phyloP scores from a whole-genome alignment of 169 alveolate genomes.

The Plasmodium berghei region DNA sequence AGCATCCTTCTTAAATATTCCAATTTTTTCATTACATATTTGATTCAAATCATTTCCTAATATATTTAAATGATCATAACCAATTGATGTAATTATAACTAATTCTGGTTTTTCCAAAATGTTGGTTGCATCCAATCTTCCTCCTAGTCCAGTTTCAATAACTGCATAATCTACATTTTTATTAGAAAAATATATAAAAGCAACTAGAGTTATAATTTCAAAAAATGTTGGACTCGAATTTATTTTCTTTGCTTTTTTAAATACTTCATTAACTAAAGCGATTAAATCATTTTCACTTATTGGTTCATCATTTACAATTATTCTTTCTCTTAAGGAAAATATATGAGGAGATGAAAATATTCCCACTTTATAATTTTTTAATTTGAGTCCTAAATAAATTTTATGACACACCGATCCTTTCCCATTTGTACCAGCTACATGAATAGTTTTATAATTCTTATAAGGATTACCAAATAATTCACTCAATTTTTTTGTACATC shows the following conservation, averaged over 20 bases:
- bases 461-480: conserved; percentile 84
- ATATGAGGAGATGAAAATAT: conserved; percentile 93
- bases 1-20: conserved; percentile 87
- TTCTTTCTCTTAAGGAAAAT: conserved; percentile 89
- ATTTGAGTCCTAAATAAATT: conserved; percentile 80
- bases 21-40: conserved; percentile 93
- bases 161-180: conserved; percentile 90
- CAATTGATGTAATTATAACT: conserved; percentile 92
- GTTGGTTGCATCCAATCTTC: conserved; percentile 92
- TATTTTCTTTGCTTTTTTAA: conserved; percentile 41
- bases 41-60: conserved; percentile 90
- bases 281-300: conserved; percentile 79
- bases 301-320: conserved; percentile 80
- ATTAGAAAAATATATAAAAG: conserved; percentile 83
- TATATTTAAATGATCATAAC: conserved; percentile 91
- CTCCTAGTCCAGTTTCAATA: conserved; percentile 95
- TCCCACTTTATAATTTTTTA: conserved; percentile 88
- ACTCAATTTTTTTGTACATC: conserved; percentile 25
- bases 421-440: conserved; percentile 94
- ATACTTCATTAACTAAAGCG: conserved; percentile 49
- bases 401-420: conserved; percentile 91
- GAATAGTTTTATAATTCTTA: conserved; percentile 83
- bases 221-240: conserved; percentile 85
- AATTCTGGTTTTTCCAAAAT: conserved; percentile 85
- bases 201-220: conserved; percentile 80